Evolutionary conservation across 1,139 yeast genomes (phyloP).

Genomic region (Diutina pseudorugosa): DNA sequence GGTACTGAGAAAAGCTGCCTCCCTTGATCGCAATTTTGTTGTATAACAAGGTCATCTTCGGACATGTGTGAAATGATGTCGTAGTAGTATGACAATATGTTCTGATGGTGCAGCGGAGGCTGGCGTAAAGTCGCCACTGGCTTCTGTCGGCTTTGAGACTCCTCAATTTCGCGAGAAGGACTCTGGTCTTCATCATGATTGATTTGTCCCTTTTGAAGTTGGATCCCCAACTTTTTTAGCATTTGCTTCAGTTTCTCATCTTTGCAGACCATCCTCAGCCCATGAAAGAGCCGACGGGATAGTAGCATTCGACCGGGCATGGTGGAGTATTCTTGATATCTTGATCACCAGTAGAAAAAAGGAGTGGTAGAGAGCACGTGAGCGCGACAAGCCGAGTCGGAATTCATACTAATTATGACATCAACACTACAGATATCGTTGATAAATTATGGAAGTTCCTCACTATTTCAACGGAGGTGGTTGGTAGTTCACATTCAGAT

Average conservation of each 20-base stretch:
- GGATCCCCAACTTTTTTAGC: not conserved
- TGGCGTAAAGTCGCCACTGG: not conserved
- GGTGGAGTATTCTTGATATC: not conserved
- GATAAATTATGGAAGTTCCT: too few species aligned
- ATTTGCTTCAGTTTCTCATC: constrained; percentile 3
- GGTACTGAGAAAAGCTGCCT: constrained; percentile 22
- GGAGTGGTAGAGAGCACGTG: not conserved
- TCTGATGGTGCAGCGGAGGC: not conserved
- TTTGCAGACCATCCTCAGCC: not conserved
- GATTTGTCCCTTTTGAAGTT: constrained; percentile 2
- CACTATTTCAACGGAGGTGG: not conserved
- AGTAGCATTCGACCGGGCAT: not conserved
- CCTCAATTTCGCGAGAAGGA: not conserved
- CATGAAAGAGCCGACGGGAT: not conserved
- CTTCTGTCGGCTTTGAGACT: not conserved
- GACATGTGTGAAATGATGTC: constrained; percentile 29
- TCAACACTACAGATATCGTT: too few species aligned
- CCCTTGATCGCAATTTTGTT: constrained; percentile 26
- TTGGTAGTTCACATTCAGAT: not conserved
- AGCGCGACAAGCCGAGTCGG: not conserved
- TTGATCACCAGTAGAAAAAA: not conserved
- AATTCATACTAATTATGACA: not conserved
- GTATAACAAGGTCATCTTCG: constrained; percentile 25
- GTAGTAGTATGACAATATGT: constrained; percentile 9
- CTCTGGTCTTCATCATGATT: not conserved